Percentiles rank a stretch among this genome's conserved stretches.
These are phyloP conservation scores for Boletus sensibilis DNA, from an alignment of 768 basidiomycete genomes.

Conservation along the genomic window DNA sequence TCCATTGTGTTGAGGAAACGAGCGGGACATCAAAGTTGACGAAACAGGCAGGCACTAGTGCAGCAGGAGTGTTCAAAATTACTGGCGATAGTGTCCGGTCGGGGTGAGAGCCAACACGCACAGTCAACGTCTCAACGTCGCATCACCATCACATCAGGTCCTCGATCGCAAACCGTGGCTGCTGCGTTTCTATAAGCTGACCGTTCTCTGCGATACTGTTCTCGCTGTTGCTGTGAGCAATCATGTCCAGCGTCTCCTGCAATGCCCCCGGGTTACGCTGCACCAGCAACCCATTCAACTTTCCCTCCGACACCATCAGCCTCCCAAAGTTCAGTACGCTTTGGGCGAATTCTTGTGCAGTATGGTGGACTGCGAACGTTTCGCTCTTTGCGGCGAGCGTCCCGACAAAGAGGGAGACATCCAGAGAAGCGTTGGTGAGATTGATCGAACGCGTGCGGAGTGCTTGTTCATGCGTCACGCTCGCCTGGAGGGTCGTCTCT, in stretches of 20 bases:
- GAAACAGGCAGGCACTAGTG: too few species aligned
- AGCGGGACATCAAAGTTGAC: too few species aligned
- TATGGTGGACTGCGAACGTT: conserved; percentile 7
- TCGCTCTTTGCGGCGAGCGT: conserved; percentile 16
- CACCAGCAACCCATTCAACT: conserved; percentile 1
- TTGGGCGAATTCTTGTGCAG: conserved; percentile 12
- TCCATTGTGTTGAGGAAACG: too few species aligned
- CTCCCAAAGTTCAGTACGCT: conserved; percentile 9
- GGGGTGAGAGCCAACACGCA: too few species aligned
- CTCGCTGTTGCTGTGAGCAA: background rate
- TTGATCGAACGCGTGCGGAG: conserved; percentile 14
- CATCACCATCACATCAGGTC: conserved; percentile 11
- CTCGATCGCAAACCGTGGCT: background rate
- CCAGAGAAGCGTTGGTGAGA: conserved; percentile 16
- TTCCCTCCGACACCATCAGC: conserved; percentile 6
- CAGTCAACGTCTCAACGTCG: too few species aligned
- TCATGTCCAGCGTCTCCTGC: conserved; percentile 15
- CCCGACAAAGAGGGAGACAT: conserved; percentile 16
- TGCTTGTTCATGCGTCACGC: conserved; percentile 3
- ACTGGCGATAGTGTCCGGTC: too few species aligned
- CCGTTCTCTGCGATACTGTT: background rate
- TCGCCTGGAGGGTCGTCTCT: conserved; percentile 7
- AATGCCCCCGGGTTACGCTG: conserved; percentile 3
- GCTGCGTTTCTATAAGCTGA: background rate
- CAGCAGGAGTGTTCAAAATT: too few species aligned